A percentile compares a stretch with the other conserved stretches of the same genome.
phyloP scores from a whole-genome alignment of 352 stramenopile species.

The Globisporangium lucens region DNA sequence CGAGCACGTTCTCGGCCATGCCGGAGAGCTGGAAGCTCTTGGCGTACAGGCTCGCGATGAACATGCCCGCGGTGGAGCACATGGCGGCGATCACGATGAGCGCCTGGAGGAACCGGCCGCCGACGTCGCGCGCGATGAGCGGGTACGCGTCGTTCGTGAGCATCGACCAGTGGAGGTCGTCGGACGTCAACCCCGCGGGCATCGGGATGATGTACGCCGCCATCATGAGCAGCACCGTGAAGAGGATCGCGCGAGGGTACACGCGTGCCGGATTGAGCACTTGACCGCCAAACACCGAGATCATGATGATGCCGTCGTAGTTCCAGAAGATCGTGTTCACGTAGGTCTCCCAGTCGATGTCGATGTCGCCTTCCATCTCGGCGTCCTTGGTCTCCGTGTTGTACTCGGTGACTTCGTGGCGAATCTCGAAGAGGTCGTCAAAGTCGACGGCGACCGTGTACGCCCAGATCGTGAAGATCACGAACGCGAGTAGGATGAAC shows the following conservation, averaged over 20 bases:
- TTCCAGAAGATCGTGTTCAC: slow-evolving; percentile 97
- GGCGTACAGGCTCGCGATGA: slow-evolving; percentile 78
- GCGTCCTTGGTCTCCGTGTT: slow-evolving; percentile 18
- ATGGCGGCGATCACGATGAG: slow-evolving; percentile 76
- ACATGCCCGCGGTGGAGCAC: slow-evolving; percentile 82
- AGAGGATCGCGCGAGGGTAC: slow-evolving; percentile 85
- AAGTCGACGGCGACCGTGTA: slow-evolving; percentile 23
- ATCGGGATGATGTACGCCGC: slow-evolving; percentile 89
- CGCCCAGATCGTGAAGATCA: slow-evolving; percentile 48
- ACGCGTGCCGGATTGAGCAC: slow-evolving; percentile 78
- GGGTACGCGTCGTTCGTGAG: slow-evolving; percentile 84
- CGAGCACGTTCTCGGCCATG: slow-evolving; percentile 71
- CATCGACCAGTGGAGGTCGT: slow-evolving; percentile 17
- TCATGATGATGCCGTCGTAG: slow-evolving; percentile 92
- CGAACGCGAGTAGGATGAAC: slow-evolving; percentile 36
- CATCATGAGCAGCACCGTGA: slow-evolving; percentile 69
- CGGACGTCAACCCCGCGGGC: slow-evolving; percentile 38
- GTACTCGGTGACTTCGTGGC: slow-evolving; percentile 25
- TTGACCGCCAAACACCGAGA: slow-evolving; percentile 89
- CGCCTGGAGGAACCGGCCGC: slow-evolving; percentile 63
- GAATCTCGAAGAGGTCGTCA: slow-evolving; percentile 43
- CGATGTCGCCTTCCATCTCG: slow-evolving; percentile 26
- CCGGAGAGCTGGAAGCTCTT: slow-evolving; percentile 78
- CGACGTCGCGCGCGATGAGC: slow-evolving; percentile 60
- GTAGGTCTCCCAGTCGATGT: slow-evolving; percentile 75